Percentiles rank a stretch among this genome's conserved stretches.
phyloP scores from a whole-genome alignment of 345 rosid genomes.

The Populus ilicifolia region DNA sequence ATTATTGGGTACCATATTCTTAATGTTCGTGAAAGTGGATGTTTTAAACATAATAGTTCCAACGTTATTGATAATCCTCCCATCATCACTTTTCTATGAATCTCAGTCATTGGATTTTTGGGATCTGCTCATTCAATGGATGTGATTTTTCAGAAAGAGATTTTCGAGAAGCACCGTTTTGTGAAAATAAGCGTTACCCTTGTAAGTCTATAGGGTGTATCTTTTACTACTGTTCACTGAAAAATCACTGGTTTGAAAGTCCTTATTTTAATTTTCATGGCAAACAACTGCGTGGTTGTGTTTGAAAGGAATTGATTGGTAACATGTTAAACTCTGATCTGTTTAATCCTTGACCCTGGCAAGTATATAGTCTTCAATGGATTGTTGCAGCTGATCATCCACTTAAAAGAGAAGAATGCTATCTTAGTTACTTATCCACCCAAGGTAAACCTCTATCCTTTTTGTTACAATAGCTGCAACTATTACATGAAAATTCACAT shows the following conservation, averaged over 20 bases:
- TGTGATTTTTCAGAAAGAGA: background rate
- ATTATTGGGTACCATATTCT: background rate
- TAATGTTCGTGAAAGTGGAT: background rate
- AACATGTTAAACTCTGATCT: background rate
- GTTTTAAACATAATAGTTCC: background rate
- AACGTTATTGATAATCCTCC: background rate
- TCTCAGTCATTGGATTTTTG: background rate
- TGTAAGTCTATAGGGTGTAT: background rate
- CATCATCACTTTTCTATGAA: background rate
- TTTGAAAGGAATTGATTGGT: conserved; percentile 4
- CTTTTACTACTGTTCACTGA: background rate
- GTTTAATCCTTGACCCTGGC: conserved; percentile 67
- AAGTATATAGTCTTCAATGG: conserved; percentile 82
- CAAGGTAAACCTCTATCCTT: conserved; percentile 42
- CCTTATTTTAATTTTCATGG: background rate
- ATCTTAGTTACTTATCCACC: conserved; percentile 91
- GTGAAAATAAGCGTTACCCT: background rate
- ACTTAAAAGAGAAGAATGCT: conserved; percentile 86
- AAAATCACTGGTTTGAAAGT: background rate
- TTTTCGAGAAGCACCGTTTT: background rate
- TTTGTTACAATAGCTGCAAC: background rate
- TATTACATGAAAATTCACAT: background rate
- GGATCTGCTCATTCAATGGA: background rate
- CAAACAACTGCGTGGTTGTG: background rate
- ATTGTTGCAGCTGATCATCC: conserved; percentile 76